Conservation (phyloP, 345 rosid species). For the Stellera chamaejasme region DNA sequence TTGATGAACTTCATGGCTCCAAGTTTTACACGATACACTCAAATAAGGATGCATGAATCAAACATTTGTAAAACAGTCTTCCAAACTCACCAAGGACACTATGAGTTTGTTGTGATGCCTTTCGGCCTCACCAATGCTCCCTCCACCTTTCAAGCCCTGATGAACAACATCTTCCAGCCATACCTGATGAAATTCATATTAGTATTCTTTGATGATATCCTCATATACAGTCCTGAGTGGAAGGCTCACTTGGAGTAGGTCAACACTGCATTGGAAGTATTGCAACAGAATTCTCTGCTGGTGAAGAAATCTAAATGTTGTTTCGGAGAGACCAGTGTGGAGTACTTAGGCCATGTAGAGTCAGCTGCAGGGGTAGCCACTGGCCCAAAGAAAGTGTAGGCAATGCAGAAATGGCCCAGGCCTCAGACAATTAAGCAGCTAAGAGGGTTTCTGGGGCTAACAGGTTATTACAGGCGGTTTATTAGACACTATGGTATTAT, state of each 20-base stretch:
- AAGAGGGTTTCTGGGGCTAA: too few relatives aligned
- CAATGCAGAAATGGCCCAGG: too few relatives aligned
- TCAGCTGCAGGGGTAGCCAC: too few relatives aligned
- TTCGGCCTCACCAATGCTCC: not conserved
- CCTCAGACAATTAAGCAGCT: too few relatives aligned
- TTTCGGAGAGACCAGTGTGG: not conserved
- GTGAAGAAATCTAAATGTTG: not conserved
- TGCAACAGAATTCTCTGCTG: not conserved
- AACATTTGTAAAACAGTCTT: not conserved
- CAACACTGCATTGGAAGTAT: not conserved
- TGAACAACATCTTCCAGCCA: not conserved
- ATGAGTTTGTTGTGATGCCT: not conserved
- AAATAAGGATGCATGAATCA: not conserved
- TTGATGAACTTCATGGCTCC: too few relatives aligned
- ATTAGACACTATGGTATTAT: too few relatives aligned
- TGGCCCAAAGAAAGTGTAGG: too few relatives aligned
- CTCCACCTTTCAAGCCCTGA: not conserved
- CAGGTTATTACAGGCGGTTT: too few relatives aligned
- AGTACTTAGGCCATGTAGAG: constrained; percentile 5
- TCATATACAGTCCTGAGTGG: too few relatives aligned
- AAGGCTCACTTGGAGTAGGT: not conserved
- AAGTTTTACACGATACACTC: not conserved
- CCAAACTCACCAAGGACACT: constrained; percentile 1
- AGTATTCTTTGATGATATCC: too few relatives aligned
- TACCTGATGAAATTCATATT: not conserved